Conservation (phyloP, 164 flowering plant genomes). For the Vitis rupestris region DNA sequence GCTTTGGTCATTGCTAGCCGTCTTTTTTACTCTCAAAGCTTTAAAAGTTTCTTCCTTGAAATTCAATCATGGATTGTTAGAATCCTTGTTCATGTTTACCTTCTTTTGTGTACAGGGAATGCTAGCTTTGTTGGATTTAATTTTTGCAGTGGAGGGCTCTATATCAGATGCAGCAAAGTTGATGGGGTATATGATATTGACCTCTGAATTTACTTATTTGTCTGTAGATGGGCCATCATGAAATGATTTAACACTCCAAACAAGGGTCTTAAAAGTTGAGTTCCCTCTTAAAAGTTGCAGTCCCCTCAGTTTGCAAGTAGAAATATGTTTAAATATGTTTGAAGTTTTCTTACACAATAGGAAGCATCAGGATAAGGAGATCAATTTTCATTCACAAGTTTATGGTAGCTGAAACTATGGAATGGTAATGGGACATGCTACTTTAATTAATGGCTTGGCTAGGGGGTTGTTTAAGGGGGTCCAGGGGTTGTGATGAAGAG, state of each 20-base stretch:
- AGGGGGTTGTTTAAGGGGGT: too few species aligned
- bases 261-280: too few species aligned
- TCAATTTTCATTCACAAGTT: too few species aligned
- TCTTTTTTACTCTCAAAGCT: background rate
- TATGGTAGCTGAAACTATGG: too few species aligned
- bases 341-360: too few species aligned
- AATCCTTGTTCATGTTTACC: background rate
- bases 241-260: background rate
- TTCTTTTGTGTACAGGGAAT: conserved; percentile 58
- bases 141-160: conserved; percentile 75
- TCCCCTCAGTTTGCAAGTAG: too few species aligned
- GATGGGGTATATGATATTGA: conserved; percentile 52
- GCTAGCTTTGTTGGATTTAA: conserved; percentile 85
- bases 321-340: too few species aligned
- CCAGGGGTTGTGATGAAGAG: too few species aligned
- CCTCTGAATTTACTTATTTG: background rate
- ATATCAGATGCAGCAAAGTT: conserved; percentile 74
- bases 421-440: too few species aligned
- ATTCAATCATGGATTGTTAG: background rate
- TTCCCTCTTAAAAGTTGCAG: too few species aligned
- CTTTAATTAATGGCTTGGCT: too few species aligned
- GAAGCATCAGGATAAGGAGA: too few species aligned
- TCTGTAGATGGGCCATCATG: background rate
- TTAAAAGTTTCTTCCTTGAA: background rate
- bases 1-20: conserved; percentile 36